These are phyloP conservation scores for Phytophthora crassamura DNA, from an alignment of 352 stramenopile species.

Conservation along the genomic window DNA sequence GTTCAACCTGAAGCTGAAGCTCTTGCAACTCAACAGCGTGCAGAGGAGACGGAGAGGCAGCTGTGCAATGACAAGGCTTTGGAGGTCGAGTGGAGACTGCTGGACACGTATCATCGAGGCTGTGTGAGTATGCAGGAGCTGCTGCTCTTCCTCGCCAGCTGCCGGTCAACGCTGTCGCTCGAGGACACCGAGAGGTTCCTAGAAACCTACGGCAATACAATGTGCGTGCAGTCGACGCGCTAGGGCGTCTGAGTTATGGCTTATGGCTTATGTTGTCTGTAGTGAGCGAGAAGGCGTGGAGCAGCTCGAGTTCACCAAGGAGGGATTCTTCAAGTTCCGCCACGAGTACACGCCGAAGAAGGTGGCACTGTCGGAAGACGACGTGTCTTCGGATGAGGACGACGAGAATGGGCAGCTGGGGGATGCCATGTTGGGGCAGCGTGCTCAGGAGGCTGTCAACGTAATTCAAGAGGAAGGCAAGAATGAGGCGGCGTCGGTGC, in stretches of 20 bases:
- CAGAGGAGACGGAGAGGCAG: constrained; percentile 27
- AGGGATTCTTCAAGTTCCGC: constrained; percentile 59
- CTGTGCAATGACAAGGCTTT: constrained; percentile 40
- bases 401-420: constrained; percentile 31
- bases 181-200: constrained; percentile 62
- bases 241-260: background rate
- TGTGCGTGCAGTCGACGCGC: constrained; percentile 15
- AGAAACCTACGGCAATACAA: constrained; percentile 54
- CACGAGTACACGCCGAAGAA: constrained; percentile 54
- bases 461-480: background rate
- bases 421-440: background rate
- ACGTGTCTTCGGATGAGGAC: constrained; percentile 45
- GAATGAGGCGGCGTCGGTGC: constrained; percentile 4
- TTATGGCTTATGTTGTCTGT: constrained; percentile 4
- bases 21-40: background rate
- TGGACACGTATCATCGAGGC: constrained; percentile 63
- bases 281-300: constrained; percentile 30
- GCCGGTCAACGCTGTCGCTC: constrained; percentile 43
- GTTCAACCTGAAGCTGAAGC: constrained; percentile 4
- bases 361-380: constrained; percentile 35
- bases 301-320: constrained; percentile 52
- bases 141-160: constrained; percentile 54
- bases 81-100: constrained; percentile 59
- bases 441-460: background rate
- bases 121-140: constrained; percentile 53